These are phyloP conservation scores for Silene latifolia DNA, from an alignment of 148 eudicot genomes.

Conservation along the genomic window DNA sequence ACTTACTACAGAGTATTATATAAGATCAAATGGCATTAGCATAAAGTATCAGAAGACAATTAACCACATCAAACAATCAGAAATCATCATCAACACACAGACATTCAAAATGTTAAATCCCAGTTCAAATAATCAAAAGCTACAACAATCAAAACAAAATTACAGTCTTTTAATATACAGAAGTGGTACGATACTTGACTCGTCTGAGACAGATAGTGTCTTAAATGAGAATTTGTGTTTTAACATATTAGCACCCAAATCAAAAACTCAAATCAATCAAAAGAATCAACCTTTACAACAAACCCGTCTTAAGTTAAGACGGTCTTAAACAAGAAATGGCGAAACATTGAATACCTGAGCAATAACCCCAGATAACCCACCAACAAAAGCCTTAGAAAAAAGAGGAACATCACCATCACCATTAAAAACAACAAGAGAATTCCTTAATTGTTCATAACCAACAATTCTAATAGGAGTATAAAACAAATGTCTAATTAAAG, in stretches of 20 bases:
- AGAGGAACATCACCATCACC: constrained; percentile 35
- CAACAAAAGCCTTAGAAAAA: constrained; percentile 51
- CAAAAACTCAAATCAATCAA: background rate
- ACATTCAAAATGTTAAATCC: too few relatives aligned
- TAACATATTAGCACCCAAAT: too few relatives aligned
- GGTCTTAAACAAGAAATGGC: background rate
- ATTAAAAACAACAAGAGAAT: constrained; percentile 22
- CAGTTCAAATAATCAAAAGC: too few relatives aligned
- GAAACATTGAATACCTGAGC: constrained; percentile 58
- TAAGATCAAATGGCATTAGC: background rate
- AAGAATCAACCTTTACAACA: background rate
- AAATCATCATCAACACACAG: too few relatives aligned
- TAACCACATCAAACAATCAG: too few relatives aligned
- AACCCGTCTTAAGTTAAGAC: background rate
- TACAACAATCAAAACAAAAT: too few relatives aligned
- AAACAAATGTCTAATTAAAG: constrained; percentile 56
- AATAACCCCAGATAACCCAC: constrained; percentile 73
- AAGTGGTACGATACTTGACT: too few relatives aligned
- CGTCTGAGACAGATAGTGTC: too few relatives aligned
- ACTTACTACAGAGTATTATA: too few relatives aligned
- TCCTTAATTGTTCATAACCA: constrained; percentile 62
- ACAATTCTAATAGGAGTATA: constrained; percentile 79
- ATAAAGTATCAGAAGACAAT: too few relatives aligned
- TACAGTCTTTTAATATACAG: too few relatives aligned
- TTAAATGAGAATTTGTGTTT: background rate